Evolutionary conservation across 73 alveolate species (phyloP).

Genomic region (Paraurostyla sp.): DNA sequence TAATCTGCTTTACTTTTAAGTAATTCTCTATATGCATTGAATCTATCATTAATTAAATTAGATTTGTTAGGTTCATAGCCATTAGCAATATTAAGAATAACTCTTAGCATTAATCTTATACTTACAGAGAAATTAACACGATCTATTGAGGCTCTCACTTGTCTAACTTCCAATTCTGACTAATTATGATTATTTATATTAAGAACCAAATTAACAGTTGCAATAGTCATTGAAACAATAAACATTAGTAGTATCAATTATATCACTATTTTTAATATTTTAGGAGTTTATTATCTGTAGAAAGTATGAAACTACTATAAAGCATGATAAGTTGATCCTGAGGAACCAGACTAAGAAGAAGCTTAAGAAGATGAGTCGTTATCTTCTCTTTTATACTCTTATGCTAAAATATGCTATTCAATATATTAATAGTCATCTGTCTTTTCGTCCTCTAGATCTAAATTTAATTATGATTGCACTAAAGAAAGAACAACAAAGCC

Average conservation of each 20-base stretch:
- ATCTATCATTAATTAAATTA: constrained; percentile 9
- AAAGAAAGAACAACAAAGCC: constrained; percentile 15
- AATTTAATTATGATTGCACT: neutral
- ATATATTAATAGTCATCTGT: neutral
- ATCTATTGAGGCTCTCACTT: constrained; percentile 35
- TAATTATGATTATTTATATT: constrained; percentile 3
- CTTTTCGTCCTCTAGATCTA: neutral
- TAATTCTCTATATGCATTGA: neutral
- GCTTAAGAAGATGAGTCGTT: neutral
- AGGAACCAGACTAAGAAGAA: neutral
- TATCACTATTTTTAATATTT: constrained; percentile 14
- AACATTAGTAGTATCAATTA: constrained; percentile 16
- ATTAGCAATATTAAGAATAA: constrained; percentile 50
- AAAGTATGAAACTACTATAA: constrained; percentile 5
- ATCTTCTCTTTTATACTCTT: no score
- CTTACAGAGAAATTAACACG: constrained; percentile 14
- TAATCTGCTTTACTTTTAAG: constrained; percentile 6
- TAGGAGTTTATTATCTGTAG: constrained; percentile 15
- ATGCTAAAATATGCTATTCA: no score
- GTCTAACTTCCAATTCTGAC: constrained; percentile 1
- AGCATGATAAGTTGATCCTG: constrained; percentile 10
- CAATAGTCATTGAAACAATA: constrained; percentile 7
- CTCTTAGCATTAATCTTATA: constrained; percentile 16
- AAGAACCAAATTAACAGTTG: constrained; percentile 14
- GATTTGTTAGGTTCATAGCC: constrained; percentile 58